Base-by-base conservation (phyloP, 306 rosid genomes). In the Vigna trinervia region DNA sequence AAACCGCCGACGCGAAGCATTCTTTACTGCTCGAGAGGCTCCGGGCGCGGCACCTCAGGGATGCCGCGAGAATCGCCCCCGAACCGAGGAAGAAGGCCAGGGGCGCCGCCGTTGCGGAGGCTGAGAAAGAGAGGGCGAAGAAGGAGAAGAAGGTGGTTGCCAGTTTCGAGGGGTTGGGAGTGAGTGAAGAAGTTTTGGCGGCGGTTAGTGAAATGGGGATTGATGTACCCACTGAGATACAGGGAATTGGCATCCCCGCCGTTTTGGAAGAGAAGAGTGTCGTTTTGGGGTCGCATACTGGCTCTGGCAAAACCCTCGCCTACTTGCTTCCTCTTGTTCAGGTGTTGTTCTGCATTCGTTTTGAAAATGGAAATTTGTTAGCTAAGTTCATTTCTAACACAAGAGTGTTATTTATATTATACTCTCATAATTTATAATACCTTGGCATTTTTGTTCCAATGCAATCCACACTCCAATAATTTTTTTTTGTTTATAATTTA, bases 231-330 rank as follows among this genome's bases (percentile, higher is more conserved):
- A 92, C 97, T 43, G 99, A 95, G 82, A 95, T 95, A 62, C 99
- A 95, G 91, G 74, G 89, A 74, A 88, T 95, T 84, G 99, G 97
- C 47, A 77, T 92, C 5, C 99, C 96, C 14, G 89, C 97, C 63
- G 91, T 95, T 22, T 83, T 92, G 88, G 94, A 86, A 47, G 99
- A 83, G 51, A 87, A 83, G 67, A 91, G 92, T 74, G 96, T 95
- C 43, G 96, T 95, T 73, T 85, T 95, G 85, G 98, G 99, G 71
- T 95, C 98, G 48, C 98, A 92, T 79, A 92, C 99, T 76, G 99
- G 99, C 3, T 95, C 99, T 60, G 99, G 99, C 14, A 92, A 92
- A 77, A 95, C 99, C 43, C 88, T 95, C 28, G 99, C 99, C 71
- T 95, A 95, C 78, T 74, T 95, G 89, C 88, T 95, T 9, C 99